A percentile compares a stretch with the other conserved stretches of the same genome.
phyloP scores from a whole-genome alignment of 371 early-diverging fungal species.

The Rhizopus microsporus region DNA sequence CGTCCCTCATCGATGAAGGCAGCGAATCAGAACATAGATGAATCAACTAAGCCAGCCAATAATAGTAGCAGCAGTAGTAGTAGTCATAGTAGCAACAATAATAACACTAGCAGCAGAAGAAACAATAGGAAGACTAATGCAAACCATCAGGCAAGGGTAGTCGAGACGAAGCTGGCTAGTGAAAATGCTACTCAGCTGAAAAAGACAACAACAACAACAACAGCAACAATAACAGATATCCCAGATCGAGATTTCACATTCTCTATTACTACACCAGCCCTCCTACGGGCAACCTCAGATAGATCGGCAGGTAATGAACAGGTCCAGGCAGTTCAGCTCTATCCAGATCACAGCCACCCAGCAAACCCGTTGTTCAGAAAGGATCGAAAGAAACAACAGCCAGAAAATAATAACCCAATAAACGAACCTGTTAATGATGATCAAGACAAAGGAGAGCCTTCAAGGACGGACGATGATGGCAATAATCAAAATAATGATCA shows the following conservation, averaged over 20 bases:
- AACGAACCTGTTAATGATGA: neutral
- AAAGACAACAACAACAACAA: no score
- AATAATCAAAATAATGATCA: neutral
- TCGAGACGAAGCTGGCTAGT: neutral
- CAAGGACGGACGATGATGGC: neutral
- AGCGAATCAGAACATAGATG: neutral
- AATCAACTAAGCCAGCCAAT: no score
- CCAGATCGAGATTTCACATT: conserved; percentile 20
- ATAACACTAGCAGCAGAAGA: neutral
- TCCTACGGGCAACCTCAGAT: conserved; percentile 7
- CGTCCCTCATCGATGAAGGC: conserved; percentile 6
- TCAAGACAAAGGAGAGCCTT: neutral
- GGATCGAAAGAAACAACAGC: conserved; percentile 1
- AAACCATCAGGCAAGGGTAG: neutral
- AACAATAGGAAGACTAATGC: neutral
- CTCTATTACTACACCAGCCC: conserved; percentile 23
- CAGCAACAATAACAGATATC: neutral
- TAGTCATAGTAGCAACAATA: neutral
- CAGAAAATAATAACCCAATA: neutral
- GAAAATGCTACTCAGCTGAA: neutral
- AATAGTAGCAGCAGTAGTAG: no score
- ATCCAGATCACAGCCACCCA: conserved; percentile 24
- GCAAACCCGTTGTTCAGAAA: conserved; percentile 11
- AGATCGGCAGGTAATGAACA: conserved; percentile 2
- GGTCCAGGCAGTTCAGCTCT: conserved; percentile 17